Base-by-base conservation (phyloP, 768 basidiomycete species). In the Mycena epipterygia region DNA sequence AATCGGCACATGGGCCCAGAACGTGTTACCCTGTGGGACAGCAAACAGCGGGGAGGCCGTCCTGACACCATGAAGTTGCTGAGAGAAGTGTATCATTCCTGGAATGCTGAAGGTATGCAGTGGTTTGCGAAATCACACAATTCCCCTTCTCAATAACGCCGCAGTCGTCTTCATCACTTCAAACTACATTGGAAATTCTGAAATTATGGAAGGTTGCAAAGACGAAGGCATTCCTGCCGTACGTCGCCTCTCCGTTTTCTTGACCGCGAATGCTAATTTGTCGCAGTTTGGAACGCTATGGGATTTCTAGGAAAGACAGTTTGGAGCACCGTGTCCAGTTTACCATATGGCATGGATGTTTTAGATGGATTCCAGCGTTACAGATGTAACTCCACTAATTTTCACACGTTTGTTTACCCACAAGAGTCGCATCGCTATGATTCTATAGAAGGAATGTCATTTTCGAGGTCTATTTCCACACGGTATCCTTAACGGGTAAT, bases 121-220 rank as follows among this genome's bases (percentile, higher is more conserved):
- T 55, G 13, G 9, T 30, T 42, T 21, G 17, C 8, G 46, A 33
- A 57, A 42, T 29, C 30, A n/a, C 17, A 64, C 33, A 66, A 70
- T 4, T 35, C 13, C 27, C 37, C 16, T 39, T 42, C 46, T 56
- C 46, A 68, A 44, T 14, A 57, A 25, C 12, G 6, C 29, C 23
- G 33, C 37, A 90, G 90, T 95, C 51, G 90, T 94, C 30, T 93
- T 95, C 80, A 92, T 95, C 79, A 95, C 93, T 11, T 94, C 93
- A n/a, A 95, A 95, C 81, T 91, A 87, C 74, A 85, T 89, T 44
- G 93, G 93, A 32, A 94, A 95, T 79, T 84, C 87, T 17, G 93
- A 95, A 75, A 91, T 95, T 69, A 93, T 93, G 87, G 84, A 91
- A 77, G 93, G 92, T 25, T 94, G 90, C 83, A 93, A 90, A 79